These are phyloP conservation scores for Eurotiales sp. DNA, from an alignment of 2,329 filamentous ascomycete genomes.

Conservation along the genomic window DNA sequence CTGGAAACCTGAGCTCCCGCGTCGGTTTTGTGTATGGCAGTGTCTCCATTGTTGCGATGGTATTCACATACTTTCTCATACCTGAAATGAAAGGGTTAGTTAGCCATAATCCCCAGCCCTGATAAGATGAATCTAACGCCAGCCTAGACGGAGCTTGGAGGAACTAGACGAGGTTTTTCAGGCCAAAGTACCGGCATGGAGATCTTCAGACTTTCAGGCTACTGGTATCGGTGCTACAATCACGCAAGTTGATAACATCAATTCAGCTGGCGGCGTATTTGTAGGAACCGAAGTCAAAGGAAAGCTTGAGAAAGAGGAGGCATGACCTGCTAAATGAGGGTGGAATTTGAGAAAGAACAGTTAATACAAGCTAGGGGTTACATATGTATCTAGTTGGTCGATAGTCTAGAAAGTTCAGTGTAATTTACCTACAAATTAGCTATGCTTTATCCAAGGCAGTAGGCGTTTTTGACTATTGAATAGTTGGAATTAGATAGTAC, in stretches of 20 bases:
- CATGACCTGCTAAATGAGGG: no score
- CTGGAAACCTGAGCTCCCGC: conserved; percentile 21
- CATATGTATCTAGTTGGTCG: no score
- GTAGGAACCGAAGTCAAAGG: neutral
- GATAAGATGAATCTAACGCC: no score
- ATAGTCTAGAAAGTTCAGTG: no score
- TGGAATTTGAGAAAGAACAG: no score
- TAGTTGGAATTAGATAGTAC: no score
- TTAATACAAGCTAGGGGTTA: no score
- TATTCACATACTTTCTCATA: neutral
- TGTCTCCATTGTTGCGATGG: conserved; percentile 8
- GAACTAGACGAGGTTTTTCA: conserved; percentile 41
- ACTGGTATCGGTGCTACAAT: neutral
- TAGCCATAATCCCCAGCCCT: no score
- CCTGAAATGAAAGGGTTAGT: conserved; percentile 31
- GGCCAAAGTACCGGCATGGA: conserved; percentile 30
- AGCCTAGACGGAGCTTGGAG: conserved; percentile 30
- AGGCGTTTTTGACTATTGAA: no score
- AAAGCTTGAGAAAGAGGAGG: neutral
- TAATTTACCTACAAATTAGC: no score
- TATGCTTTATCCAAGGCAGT: no score
- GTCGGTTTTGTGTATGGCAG: conserved; percentile 26
- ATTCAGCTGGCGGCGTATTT: neutral
- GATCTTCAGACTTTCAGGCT: neutral
- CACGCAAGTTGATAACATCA: neutral